phyloP scores from a whole-genome alignment of 73 alveolate species.

The Urostyla sp. region DNA sequence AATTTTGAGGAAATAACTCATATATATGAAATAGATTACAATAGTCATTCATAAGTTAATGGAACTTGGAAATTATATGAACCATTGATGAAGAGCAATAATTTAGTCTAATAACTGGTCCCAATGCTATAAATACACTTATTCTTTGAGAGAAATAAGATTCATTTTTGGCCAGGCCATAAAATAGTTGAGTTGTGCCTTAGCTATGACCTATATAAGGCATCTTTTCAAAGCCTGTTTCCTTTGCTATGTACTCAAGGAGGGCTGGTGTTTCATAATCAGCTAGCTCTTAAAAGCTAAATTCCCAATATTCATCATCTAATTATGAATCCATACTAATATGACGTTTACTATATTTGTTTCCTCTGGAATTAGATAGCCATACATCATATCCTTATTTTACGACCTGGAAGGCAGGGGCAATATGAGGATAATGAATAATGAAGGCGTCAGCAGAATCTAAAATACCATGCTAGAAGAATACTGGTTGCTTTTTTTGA shows the following conservation, averaged over 20 bases:
- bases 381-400: constrained; percentile 75
- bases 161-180: constrained; percentile 63
- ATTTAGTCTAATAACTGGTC: constrained; percentile 50
- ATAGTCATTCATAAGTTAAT: neutral
- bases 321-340: neutral
- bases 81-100: neutral
- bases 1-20: neutral
- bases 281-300: constrained; percentile 87
- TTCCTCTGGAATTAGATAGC: constrained; percentile 72
- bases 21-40: neutral
- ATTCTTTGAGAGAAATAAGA: constrained; percentile 10
- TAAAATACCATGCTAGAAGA: constrained; percentile 51
- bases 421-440: neutral
- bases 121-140: constrained; percentile 75
- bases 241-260: constrained; percentile 71
- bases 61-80: neutral
- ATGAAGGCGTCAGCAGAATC: constrained; percentile 31
- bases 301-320: constrained; percentile 6
- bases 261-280: constrained; percentile 89
- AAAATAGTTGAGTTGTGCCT: constrained; percentile 93
- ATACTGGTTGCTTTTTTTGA: constrained; percentile 40
- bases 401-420: constrained; percentile 62
- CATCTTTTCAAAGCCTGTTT: constrained; percentile 81
- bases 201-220: constrained; percentile 95
- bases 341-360: constrained; percentile 58